These are phyloP conservation scores for Entoloma clypeatum DNA, from an alignment of 1,284 basidiomycete species.

Conservation along the genomic window DNA sequence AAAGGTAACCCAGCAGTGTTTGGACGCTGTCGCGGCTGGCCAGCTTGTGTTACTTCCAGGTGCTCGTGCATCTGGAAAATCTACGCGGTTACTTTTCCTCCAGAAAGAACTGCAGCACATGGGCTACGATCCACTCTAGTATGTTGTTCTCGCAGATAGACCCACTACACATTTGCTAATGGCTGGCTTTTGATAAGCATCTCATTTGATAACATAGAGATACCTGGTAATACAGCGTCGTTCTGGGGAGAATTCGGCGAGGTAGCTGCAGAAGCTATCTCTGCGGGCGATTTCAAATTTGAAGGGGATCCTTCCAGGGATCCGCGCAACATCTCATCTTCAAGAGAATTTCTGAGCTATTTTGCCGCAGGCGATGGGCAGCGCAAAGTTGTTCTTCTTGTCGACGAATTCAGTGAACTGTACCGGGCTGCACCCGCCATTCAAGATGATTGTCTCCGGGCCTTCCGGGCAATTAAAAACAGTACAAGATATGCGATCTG, in stretches of 20 bases:
- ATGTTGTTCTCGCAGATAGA: slow-evolving; percentile 9
- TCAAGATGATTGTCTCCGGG: no score
- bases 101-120: slow-evolving; percentile 6
- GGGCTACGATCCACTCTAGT: slow-evolving; percentile 9
- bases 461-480: no score
- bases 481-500: no score
- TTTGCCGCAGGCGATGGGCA: slow-evolving; percentile 3
- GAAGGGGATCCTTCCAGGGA: slow-evolving; percentile 6
- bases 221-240: background rate
- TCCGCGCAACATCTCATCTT: slow-evolving; percentile 8
- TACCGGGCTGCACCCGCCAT: slow-evolving; percentile 6
- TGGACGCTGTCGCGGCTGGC: slow-evolving; percentile 5
- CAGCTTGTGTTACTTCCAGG: slow-evolving; percentile 11
- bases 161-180: slow-evolving; percentile 3
- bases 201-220: slow-evolving; percentile 7
- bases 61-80: slow-evolving; percentile 16
- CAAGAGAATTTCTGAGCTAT: slow-evolving; percentile 6
- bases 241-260: slow-evolving; percentile 14
- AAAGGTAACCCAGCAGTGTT: slow-evolving; percentile 5
- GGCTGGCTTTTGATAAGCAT: slow-evolving; percentile 12
- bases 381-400: slow-evolving; percentile 9
- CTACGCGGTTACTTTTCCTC: slow-evolving; percentile 12
- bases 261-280: slow-evolving; percentile 6
- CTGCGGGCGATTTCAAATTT: slow-evolving; percentile 4
- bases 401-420: slow-evolving; percentile 14